Evolutionary conservation across 179 eudicot species (phyloP).

Genomic region (Heliamphora pulchella): DNA sequence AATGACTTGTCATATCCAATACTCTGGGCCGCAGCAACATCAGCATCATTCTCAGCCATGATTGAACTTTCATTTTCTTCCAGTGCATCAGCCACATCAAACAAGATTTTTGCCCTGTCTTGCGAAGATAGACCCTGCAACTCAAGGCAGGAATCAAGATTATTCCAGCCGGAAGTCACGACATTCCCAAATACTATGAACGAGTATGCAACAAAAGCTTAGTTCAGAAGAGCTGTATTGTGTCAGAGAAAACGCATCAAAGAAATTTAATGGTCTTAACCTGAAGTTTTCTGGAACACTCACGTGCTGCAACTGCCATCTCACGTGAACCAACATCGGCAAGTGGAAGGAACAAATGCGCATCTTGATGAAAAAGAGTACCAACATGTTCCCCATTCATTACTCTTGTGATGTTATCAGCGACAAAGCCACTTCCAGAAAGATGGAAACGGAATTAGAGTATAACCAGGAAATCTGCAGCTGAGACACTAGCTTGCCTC

Average conservation of each 20-base stretch:
- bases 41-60: slow-evolving; percentile 55
- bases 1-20: slow-evolving; percentile 69
- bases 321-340: slow-evolving; percentile 61
- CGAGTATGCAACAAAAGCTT: not conserved
- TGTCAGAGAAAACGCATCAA: not conserved
- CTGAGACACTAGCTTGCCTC: not conserved
- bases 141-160: not conserved
- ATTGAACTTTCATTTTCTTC: slow-evolving; percentile 54
- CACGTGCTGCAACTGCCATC: slow-evolving; percentile 85
- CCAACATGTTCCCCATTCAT: slow-evolving; percentile 63
- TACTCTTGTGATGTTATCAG: slow-evolving; percentile 59
- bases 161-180: not conserved
- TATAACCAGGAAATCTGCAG: not conserved
- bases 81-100: slow-evolving; percentile 67
- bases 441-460: slow-evolving; percentile 16
- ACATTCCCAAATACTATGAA: not conserved
- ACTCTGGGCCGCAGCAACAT: slow-evolving; percentile 50
- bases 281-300: slow-evolving; percentile 73
- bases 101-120: slow-evolving; percentile 54
- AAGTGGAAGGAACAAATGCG: slow-evolving; percentile 43
- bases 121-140: slow-evolving; percentile 55
- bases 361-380: slow-evolving; percentile 78
- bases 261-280: slow-evolving; percentile 19
- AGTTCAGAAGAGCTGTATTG: not conserved
- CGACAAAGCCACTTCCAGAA: slow-evolving; percentile 54